Base-by-base conservation (phyloP, 805 yeast species). In the Tetrapisispora iriomotensis region DNA sequence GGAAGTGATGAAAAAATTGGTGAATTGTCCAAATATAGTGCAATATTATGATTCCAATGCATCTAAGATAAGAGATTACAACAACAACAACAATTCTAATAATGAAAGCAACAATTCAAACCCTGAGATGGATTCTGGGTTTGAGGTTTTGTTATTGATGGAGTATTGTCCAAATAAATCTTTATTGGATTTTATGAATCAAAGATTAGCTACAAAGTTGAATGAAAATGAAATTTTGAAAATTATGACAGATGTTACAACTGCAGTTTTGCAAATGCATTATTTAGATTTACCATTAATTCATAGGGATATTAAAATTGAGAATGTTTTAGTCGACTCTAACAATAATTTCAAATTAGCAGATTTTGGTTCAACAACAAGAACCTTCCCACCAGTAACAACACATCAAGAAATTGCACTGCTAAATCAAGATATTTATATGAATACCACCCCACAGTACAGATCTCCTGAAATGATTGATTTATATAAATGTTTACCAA, bases 401-500 rank as follows among this genome's bases (percentile, higher is more conserved):
- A 82, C 94, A 5, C 96, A 96, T 3, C 74, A 73, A 43, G 79
- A 77, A 49, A 81, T 81, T 57, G 84, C 79, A 47, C 56, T 72
- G n/a, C 66, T 90, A 25, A 81, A 85, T 40, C 85, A 84, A 54
- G 96, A 92, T 58, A 78, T 92, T 42, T 74, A 84, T 52, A 77
- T 80, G 48, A 94, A 90, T 56, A 92, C 98, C 0, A 90, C 98
- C 4, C 95, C 95, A 18, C 98, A 92, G 60, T 92, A 92, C 58
- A 69, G 98, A 45, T 71, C 94, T 0, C 98, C 98, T 0, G 98
- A 90, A 58, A 92, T 90, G 97, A 75, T 90, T 40, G 96, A 90
- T 60, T 69, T 90, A 23, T 81, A 82, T 57, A 68, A 85, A 37
- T 83, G 87, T 8, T 64, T 77, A 34, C 94, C 96, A 2, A 83